Evolutionary conservation across 192 early-diverging fungal genomes (phyloP).

Genomic region (Glomus cerebriforme): DNA sequence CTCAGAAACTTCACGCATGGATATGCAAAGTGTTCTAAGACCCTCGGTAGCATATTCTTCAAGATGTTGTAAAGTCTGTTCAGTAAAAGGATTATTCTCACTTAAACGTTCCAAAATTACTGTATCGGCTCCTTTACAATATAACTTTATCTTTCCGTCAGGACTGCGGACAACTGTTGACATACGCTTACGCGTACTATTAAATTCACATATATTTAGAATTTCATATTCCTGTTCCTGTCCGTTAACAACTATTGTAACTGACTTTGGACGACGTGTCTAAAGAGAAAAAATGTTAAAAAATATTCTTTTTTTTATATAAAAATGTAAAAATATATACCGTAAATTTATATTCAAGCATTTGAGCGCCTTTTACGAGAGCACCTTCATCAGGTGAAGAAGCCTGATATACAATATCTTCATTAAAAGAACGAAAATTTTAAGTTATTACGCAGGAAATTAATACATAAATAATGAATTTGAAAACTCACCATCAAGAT

Average conservation of each 20-base stretch:
- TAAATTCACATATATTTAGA: slow-evolving; percentile 97
- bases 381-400: slow-evolving; percentile 98
- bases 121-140: slow-evolving; percentile 98
- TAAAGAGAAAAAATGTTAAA: slow-evolving; percentile 13
- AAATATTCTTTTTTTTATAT: background rate
- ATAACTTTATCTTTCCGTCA: slow-evolving; percentile 84
- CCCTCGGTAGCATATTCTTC: slow-evolving; percentile 98
- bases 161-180: slow-evolving; percentile 86
- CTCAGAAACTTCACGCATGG: slow-evolving; percentile 88
- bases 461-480: background rate
- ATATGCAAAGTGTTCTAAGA: slow-evolving; percentile 92
- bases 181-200: slow-evolving; percentile 99
- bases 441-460: background rate
- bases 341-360: slow-evolving; percentile 67
- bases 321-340: slow-evolving; percentile 28
- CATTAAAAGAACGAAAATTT: slow-evolving; percentile 32
- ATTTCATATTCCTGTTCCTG: slow-evolving; percentile 79
- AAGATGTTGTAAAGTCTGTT: slow-evolving; percentile 70
- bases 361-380: slow-evolving; percentile 76
- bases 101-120: slow-evolving; percentile 92
- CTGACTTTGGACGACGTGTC: slow-evolving; percentile 61
- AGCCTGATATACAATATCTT: slow-evolving; percentile 89
- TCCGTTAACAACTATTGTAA: slow-evolving; percentile 50
- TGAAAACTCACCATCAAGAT: slow-evolving; percentile 36
- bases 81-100: slow-evolving; percentile 70